Conservation (phyloP, 1,139 yeast genomes). For the Yamadazyma songkhlaensis region DNA sequence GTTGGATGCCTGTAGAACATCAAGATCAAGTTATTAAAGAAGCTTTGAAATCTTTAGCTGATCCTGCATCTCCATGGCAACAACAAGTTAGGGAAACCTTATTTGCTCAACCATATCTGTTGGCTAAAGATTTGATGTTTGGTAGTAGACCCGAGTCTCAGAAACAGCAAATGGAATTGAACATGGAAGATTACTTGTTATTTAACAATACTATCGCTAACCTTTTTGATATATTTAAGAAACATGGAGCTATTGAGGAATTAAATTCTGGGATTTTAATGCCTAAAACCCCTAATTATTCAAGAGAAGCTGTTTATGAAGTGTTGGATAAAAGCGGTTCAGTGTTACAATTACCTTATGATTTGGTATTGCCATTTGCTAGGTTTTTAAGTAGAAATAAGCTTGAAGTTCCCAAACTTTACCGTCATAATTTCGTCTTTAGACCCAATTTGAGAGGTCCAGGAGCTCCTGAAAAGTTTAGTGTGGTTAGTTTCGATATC, state of each 20-base stretch:
- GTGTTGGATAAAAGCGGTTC: slow-evolving; percentile 83
- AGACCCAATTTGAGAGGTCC: slow-evolving; percentile 54
- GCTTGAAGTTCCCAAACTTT: slow-evolving; percentile 59
- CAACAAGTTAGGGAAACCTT: slow-evolving; percentile 84
- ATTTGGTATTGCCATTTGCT: slow-evolving; percentile 85
- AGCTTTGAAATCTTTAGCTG: slow-evolving; percentile 79
- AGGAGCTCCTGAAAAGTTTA: slow-evolving; percentile 73
- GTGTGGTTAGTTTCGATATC: slow-evolving; percentile 86
- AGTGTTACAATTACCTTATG: slow-evolving; percentile 84
- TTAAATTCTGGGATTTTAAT: slow-evolving; percentile 53
- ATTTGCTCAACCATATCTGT: slow-evolving; percentile 77
- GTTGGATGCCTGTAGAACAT: slow-evolving; percentile 81
- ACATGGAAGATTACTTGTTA: slow-evolving; percentile 38
- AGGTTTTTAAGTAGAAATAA: slow-evolving; percentile 67
- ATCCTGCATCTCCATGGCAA: slow-evolving; percentile 93
- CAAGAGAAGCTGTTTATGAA: slow-evolving; percentile 65
- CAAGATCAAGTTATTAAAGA: slow-evolving; percentile 89
- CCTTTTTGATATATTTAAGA: slow-evolving; percentile 58
- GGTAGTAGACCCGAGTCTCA: slow-evolving; percentile 43
- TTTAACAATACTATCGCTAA: slow-evolving; percentile 53
- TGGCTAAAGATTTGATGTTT: slow-evolving; percentile 79
- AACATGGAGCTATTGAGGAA: slow-evolving; percentile 86
- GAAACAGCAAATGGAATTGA: slow-evolving; percentile 20
- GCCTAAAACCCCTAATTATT: slow-evolving; percentile 76
- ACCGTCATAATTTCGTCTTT: slow-evolving; percentile 76